Evolutionary conservation across 768 basidiomycete genomes (phyloP).

Genomic region (Tulasnella sp.): DNA sequence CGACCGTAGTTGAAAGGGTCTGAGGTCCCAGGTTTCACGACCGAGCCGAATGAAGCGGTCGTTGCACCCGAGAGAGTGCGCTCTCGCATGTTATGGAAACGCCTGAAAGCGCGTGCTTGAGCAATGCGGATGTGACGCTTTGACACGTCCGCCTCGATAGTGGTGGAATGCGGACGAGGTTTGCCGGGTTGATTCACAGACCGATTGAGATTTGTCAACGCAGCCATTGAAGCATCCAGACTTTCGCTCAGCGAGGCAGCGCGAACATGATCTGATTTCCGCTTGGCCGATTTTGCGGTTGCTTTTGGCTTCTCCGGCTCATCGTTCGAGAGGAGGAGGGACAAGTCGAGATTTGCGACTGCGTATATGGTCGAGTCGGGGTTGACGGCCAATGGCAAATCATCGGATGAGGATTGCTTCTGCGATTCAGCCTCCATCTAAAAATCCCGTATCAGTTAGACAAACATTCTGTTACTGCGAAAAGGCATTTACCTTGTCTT

Average conservation of each 20-base stretch:
- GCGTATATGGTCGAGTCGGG: conserved; percentile 7
- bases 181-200: background rate
- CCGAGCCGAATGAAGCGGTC: background rate
- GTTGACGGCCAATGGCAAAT: background rate
- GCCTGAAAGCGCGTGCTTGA: background rate
- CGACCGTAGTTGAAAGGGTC: conserved; percentile 1
- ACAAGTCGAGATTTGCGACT: conserved; percentile 12
- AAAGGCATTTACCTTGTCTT: background rate
- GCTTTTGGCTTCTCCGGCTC: background rate
- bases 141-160: conserved; percentile 6
- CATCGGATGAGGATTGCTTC: background rate
- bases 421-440: background rate
- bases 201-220: conserved; percentile 7
- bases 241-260: conserved; percentile 6
- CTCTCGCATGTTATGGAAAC: background rate
- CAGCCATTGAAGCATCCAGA: conserved; percentile 15
- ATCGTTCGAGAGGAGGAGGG: background rate
- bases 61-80: background rate
- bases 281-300: background rate
- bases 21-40: background rate
- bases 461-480: too few relatives aligned
- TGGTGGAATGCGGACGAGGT: background rate
- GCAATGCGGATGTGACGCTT: conserved; percentile 7
- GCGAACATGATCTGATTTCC: background rate
- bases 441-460: too few relatives aligned